Evolutionary conservation across 371 early-diverging fungal species (phyloP), one percentile per base, ranked within the genome.

Genomic region (Saksenaea vasiformis): DNA sequence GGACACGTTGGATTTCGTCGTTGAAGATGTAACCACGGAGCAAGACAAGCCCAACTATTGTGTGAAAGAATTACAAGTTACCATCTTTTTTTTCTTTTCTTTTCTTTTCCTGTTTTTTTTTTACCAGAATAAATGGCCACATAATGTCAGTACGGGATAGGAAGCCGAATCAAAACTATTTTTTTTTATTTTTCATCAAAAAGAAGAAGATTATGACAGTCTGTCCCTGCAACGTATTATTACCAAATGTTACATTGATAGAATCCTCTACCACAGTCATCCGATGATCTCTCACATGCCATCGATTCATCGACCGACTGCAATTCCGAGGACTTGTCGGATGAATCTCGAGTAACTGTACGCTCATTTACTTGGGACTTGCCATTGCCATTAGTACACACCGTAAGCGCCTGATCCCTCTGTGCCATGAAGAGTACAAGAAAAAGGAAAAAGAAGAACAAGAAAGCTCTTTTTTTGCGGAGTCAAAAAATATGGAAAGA

Each of bases 71-170:
- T n/a, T n/a, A n/a, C n/a, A 36, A 51, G 22, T 5, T 19, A 8
- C 5, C 7, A 14, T 37, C 11, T 34, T 9, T 36, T 60, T 55
- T 56, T 56, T 60, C 5, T n/a, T 44, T 26, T 28, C 31, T 7
- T 31, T 2, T 4, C 31, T 31, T 31, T 7, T 7, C 5, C 14
- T 47, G 36, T 22, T n/a, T 1, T 27, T 53, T 9, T 58, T 53
- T 68, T 78, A 82, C 85, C 91, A 91, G 64, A 85, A 91, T 64
- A 91, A 68, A 67, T 91, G 91, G 1, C 91, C 91, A 67, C 91
- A 91, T 22, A 89, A 58, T 11, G 91, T 91, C 51, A 91, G 66
- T 9, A 91, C 91, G 8, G 90, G 90, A n/a, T 86, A 77, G 11
- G 78, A 77, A 13, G 90, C 87, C 3, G 88, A 84, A 63, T 91